phyloP scores from a whole-genome alignment of 371 early-diverging fungal species.

The Sporodiniella umbellata region DNA sequence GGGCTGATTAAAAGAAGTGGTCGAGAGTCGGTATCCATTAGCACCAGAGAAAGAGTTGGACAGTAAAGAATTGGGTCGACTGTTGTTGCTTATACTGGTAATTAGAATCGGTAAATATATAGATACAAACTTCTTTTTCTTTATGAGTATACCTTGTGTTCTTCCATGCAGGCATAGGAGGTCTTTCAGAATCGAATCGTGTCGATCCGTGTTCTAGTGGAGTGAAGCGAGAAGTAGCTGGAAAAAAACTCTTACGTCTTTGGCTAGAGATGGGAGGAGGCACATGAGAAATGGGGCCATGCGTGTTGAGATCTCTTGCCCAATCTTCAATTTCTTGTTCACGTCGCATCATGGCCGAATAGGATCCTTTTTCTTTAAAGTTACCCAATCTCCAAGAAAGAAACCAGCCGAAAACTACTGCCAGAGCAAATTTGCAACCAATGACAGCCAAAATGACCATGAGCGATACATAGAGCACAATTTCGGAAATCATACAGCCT shows the following conservation, averaged over 20 bases:
- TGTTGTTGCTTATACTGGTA: constrained; percentile 1
- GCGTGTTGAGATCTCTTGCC: constrained; percentile 46
- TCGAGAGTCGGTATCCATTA: constrained; percentile 4
- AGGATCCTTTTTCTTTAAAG: constrained; percentile 40
- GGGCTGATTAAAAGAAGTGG: constrained; percentile 6
- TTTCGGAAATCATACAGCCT: constrained; percentile 70
- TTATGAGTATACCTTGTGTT: constrained; percentile 6
- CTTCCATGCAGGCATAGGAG: constrained; percentile 40
- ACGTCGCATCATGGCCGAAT: constrained; percentile 54
- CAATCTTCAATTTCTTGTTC: constrained; percentile 60
- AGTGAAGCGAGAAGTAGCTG: constrained; percentile 43
- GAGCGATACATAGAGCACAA: constrained; percentile 59
- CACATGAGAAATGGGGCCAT: constrained; percentile 33
- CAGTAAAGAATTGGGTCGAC: constrained; percentile 5
- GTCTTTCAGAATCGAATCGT: constrained; percentile 32
- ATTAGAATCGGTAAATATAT: too few species aligned
- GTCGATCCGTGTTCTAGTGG: constrained; percentile 41
- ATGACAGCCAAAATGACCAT: constrained; percentile 62
- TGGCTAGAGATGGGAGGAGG: constrained; percentile 18
- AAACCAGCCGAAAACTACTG: constrained; percentile 77
- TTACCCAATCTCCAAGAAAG: constrained; percentile 63
- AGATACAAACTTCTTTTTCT: neutral
- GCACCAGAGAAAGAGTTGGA: constrained; percentile 7
- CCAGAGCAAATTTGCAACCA: constrained; percentile 67
- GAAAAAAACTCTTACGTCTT: constrained; percentile 35